Percentiles rank a stretch among this genome's conserved stretches.
phyloP scores from a whole-genome alignment of 164 flowering plant species.

The Litsea cubeba region DNA sequence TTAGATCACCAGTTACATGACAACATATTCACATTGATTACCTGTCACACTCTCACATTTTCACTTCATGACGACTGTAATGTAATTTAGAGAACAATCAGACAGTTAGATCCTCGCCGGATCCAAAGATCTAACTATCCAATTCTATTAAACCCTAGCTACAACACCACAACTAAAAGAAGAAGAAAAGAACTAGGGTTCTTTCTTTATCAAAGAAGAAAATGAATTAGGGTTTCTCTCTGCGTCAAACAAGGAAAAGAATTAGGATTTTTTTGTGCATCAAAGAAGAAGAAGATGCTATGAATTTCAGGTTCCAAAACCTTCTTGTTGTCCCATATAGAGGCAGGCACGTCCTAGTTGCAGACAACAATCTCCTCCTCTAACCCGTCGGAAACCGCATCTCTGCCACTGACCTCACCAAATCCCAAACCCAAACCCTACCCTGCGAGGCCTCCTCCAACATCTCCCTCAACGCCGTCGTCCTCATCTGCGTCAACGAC shows the following conservation, averaged over 20 bases:
- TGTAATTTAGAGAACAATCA: no score
- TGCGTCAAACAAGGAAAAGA: not conserved
- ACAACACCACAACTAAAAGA: no score
- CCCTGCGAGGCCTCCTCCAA: slow-evolving; percentile 72
- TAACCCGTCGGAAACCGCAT: slow-evolving; percentile 85
- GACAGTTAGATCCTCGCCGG: no score
- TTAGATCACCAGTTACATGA: no score
- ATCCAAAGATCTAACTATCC: no score
- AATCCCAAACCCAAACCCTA: slow-evolving; percentile 61
- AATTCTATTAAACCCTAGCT: no score
- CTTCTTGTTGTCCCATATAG: slow-evolving; percentile 93
- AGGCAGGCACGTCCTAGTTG: slow-evolving; percentile 66
- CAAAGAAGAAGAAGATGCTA: slow-evolving; percentile 7
- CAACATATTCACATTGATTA: no score
- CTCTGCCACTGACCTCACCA: slow-evolving; percentile 73
- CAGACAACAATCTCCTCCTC: slow-evolving; percentile 53
- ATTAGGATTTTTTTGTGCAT: not conserved
- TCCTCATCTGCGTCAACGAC: slow-evolving; percentile 71
- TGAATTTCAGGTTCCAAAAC: slow-evolving; percentile 87
- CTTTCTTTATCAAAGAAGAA: no score
- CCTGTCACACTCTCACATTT: no score
- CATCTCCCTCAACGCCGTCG: slow-evolving; percentile 65
- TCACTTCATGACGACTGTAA: no score
- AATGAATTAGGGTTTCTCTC: not conserved
- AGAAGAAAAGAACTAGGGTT: not conserved